Evolutionary conservation across 176 grass and related monocot species (phyloP).

Genomic region (Carex pumila): DNA sequence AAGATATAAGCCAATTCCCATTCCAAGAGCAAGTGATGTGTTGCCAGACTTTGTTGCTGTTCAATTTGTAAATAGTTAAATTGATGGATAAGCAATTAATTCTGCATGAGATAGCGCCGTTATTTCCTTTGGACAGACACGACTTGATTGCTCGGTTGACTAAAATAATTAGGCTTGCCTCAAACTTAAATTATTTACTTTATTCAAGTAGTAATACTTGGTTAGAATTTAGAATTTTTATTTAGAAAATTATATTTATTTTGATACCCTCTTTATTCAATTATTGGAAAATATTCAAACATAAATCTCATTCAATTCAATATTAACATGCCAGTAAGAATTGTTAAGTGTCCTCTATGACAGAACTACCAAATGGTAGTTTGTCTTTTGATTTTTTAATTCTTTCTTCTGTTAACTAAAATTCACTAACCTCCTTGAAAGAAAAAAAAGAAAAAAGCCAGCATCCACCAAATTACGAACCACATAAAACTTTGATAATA

Average conservation of each 20-base stretch:
- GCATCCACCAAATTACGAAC: not conserved
- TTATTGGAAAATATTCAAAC: no score
- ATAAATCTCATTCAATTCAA: not conserved
- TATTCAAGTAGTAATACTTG: no score
- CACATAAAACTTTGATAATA: not conserved
- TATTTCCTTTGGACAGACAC: no score
- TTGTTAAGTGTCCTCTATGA: not conserved
- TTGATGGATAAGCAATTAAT: no score
- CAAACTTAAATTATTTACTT: no score
- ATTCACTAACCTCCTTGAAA: not conserved
- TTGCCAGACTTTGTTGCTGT: constrained; percentile 9
- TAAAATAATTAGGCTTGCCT: no score
- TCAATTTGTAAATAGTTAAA: not conserved
- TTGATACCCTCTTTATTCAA: no score
- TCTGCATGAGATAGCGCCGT: no score
- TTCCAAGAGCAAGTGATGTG: not conserved
- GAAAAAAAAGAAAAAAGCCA: not conserved
- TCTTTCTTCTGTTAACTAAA: not conserved
- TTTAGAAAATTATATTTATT: no score
- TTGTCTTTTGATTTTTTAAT: not conserved
- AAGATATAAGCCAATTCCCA: constrained; percentile 19
- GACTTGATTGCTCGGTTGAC: no score
- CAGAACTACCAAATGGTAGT: not conserved
- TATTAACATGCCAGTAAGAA: not conserved
- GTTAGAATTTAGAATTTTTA: no score